Percentiles rank a stretch among this genome's conserved stretches.
Conservation (phyloP, 2,329 filamentous ascomycete species). For the Calonectria honghensis region DNA sequence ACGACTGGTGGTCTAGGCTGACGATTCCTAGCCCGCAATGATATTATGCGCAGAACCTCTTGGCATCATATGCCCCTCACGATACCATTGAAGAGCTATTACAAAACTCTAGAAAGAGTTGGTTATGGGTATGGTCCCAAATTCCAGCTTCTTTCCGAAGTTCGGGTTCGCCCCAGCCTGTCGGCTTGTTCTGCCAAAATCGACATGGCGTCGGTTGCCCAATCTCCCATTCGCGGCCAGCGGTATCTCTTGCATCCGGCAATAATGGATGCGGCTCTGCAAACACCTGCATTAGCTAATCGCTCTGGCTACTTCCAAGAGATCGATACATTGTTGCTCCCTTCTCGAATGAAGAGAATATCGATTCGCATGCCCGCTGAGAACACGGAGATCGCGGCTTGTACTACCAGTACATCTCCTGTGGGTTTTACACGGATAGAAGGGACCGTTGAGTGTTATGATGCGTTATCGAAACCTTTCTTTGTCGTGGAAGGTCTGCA, state of each 20-base stretch:
- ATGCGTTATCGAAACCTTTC: conserved; percentile 44
- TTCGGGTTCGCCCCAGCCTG: conserved; percentile 47
- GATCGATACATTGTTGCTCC: conserved; percentile 49
- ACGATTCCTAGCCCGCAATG: not conserved
- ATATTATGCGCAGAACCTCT: conserved; percentile 42
- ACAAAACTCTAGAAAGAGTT: conserved; percentile 50
- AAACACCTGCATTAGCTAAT: conserved; percentile 50
- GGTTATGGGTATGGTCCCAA: conserved; percentile 52
- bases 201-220: conserved; percentile 43
- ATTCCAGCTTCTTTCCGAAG: conserved; percentile 51
- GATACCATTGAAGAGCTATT: conserved; percentile 51
- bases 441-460: conserved; percentile 48
- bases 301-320: conserved; percentile 51
- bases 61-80: conserved; percentile 51
- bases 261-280: conserved; percentile 52
- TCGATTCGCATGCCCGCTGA: conserved; percentile 49
- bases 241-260: conserved; percentile 50
- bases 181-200: conserved; percentile 51
- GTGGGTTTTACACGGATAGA: conserved; percentile 49
- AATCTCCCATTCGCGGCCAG: conserved; percentile 48
- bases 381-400: conserved; percentile 46
- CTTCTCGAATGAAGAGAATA: conserved; percentile 49
- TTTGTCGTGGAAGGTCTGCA: conserved; percentile 50
- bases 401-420: conserved; percentile 47
- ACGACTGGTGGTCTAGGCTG: conserved; percentile 3